Evolutionary conservation across 2,329 filamentous ascomycete species (phyloP), one percentile per base, ranked within the genome.

Genomic region (Fusarium sulawesiense): DNA sequence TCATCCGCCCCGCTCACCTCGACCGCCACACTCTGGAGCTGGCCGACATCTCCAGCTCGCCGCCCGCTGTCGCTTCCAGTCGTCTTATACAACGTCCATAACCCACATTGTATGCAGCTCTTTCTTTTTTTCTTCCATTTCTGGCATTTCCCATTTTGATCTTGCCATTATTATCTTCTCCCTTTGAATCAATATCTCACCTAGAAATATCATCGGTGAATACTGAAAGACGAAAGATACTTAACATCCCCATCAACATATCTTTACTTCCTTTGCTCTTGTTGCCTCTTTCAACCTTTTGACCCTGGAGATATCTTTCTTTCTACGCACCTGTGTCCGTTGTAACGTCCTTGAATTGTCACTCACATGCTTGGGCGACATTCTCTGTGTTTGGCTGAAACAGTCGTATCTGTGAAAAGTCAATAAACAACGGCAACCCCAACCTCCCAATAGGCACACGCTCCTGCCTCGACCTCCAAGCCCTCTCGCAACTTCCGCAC

Each of bases 21-120:
- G 76, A 75, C 77, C 75, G 74, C 75, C 77, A 75, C 77, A 75
- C 70, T 77, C 77, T 82, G 78, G 75, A 80, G 81, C 82, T 84
- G 81, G 81, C 79, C 81, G 81, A 78, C 81, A 83, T 79, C 76
- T 81, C 83, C 80, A 83, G 82, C 82, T 82, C 78, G 73, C 68
- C 49, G 60, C 55, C 60, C 50, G 44, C 66, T 47, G 58, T 59
- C 64, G 70, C 53, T 59, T 55, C 48, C 59, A 48, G 60, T 60
- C 59, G 66, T 64, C 66, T 74, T 71, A 73, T 72, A 74, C 67
- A 71, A 64, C 27, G 44, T 71, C 71, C 68, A 62, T 69, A 70
- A 58, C 57, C 62, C 62, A 75, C 68, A 67, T 67, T 66, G 68
- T 70, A 71, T 68, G 66, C 64, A 48, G 53, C 62, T 60, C 63